Base-by-base conservation (phyloP, 1,284 basidiomycete genomes). In the Trichosporon faecale region DNA sequence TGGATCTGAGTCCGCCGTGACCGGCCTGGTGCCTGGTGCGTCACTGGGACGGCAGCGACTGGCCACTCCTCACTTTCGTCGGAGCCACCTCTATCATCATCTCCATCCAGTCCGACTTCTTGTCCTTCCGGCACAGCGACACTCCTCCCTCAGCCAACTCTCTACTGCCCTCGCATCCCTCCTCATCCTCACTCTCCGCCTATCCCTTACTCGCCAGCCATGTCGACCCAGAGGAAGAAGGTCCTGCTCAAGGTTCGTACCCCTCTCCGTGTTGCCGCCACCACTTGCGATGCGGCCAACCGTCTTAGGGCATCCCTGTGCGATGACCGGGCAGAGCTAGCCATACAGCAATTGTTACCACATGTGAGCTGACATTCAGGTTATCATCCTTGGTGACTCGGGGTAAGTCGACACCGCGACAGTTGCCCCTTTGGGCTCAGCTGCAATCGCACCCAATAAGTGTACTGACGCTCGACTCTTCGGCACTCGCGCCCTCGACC, bases 351-450 rank as follows among this genome's bases (percentile, higher is more conserved):
- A n/a, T n/a, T n/a, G n/a, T 21, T 44, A 25, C 9, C 16, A 12
- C 11, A 5, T 21, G 29, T 60, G 4, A 7, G 44, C 66, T 70
- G 18, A 70, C 23, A 37, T 37, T 33, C 79, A 98, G 95, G 94
- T 96, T 84, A 98, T 98, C 86, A 98, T 98, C 83, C 90, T 98
- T 74, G 95, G 95, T 76, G 95, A 98, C 88, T 95, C 93, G 83
- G 95, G 95, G 94, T 95, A 80, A 75, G 93, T 89, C 9, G 37
- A 37, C 18, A 23, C 8, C 14, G 9, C 25, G 25, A 44, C 4
- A 31, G n/a, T 40, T 29, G 66, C 60, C 27, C 16, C 61, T 46
- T 64, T n/a, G 40, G 40, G 31, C 7, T 25, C 44, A 25, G 21
- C 25, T 11, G 31, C 66, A 2, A 46, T 37, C 25, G 23, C 52